Evolutionary conservation across 441 rosid genomes (phyloP), one percentile per base, ranked within the genome.

Genomic region (Populus hybrid): DNA sequence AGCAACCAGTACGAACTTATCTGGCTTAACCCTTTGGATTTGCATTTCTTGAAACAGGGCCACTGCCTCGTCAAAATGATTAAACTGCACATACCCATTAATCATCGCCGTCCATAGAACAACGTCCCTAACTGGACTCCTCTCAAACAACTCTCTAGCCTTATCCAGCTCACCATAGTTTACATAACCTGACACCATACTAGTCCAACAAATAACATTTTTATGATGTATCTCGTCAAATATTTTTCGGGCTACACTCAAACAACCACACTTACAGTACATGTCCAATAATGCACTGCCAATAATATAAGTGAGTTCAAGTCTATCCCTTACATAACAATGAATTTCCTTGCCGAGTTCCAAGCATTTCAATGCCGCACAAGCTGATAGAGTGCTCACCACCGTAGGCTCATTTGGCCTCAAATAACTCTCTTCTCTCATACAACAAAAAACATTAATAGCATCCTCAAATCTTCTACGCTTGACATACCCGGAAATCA

Each of bases 31-130:
- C 76, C 84, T 72, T 69, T 26, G 78, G 0, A 24, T 73, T 61
- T 83, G 95, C 93, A 92, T 90, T 70, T 85, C 85, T 67, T 83
- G 84, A 77, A 91, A 92, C 81, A 90, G 74, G 26, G 73, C 77
- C 40, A 92, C 81, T 10, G 93, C 97, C 76, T 87, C 86, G 32
- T 85, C 90, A 76, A 88, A 85, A 35, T 57, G 76, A 75, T 87
- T 93, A 69, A 80, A 86, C 72, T 82, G 89, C 67, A 90, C 91
- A 69, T 89, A 90, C 28, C 95, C 95, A 70, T 87, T 88, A 1
- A 91, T 84, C 92, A 91, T 84, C 8, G 88, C 85, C 26, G 92
- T 91, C 95, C 95, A 90, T 3, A 91, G 84, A 75, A 89, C 80
- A 11, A 90, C 83, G 71, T 91, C 90, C 80, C 81, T 88, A 5